These are phyloP conservation scores for Pichia sp. DNA, from an alignment of 1,139 yeast genomes.

Conservation along the genomic window DNA sequence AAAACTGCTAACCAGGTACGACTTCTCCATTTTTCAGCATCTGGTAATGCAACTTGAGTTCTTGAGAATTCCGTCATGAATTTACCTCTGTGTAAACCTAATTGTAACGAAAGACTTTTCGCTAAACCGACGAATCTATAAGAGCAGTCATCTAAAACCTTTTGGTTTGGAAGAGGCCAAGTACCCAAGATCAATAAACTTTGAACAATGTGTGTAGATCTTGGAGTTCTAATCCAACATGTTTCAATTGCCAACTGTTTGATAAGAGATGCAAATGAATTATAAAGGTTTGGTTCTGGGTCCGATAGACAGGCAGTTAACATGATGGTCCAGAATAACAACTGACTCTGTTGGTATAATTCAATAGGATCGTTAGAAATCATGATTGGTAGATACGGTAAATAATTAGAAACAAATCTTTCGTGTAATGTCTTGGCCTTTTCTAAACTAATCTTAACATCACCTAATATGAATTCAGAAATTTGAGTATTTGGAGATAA, in stretches of 20 bases:
- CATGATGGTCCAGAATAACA: conserved; percentile 89
- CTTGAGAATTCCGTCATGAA: conserved; percentile 89
- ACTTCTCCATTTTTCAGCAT: conserved; percentile 94
- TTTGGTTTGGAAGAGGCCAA: conserved; percentile 95
- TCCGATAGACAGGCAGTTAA: conserved; percentile 84
- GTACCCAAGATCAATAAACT: conserved; percentile 77
- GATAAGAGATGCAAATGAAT: conserved; percentile 71
- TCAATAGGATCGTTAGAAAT: conserved; percentile 72
- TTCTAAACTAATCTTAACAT: conserved; percentile 60
- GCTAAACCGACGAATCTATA: conserved; percentile 88
- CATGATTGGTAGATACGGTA: conserved; percentile 80
- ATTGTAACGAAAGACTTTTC: conserved; percentile 76
- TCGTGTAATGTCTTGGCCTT: conserved; percentile 75
- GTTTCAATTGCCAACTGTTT: conserved; percentile 90
- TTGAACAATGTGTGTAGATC: conserved; percentile 92
- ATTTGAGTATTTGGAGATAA: conserved; percentile 26
- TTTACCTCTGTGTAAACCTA: conserved; percentile 93
- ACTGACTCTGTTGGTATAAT: conserved; percentile 77
- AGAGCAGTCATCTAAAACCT: conserved; percentile 89
- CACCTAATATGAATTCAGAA: conserved; percentile 72
- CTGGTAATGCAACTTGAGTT: conserved; percentile 84
- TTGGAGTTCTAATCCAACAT: conserved; percentile 91
- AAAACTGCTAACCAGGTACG: conserved; percentile 90
- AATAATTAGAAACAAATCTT: conserved; percentile 60
- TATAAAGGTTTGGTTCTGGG: conserved; percentile 82